Percentiles rank a stretch among this genome's conserved stretches.
These are phyloP conservation scores for Metarhizium robertsii DNA, from an alignment of 2,329 filamentous ascomycete genomes.

Conservation along the genomic window DNA sequence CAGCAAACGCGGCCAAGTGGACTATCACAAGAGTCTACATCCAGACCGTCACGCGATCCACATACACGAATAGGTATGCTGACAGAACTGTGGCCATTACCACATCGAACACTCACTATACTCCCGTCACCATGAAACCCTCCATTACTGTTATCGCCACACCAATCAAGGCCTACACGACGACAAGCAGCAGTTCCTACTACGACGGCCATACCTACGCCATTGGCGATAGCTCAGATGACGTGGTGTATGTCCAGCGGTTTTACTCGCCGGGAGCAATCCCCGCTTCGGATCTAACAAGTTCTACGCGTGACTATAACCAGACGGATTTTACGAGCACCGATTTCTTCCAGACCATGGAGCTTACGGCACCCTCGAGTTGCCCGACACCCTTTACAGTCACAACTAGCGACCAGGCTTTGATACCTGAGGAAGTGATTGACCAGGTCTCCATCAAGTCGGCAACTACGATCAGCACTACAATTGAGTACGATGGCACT, in stretches of 20 bases:
- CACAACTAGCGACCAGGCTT: constrained; percentile 7
- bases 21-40: background rate
- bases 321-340: constrained; percentile 5
- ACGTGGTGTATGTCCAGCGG: background rate
- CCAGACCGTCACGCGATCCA: background rate
- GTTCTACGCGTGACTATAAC: background rate
- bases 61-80: background rate
- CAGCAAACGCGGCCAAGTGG: background rate
- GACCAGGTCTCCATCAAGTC: constrained; percentile 7
- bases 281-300: background rate
- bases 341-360: constrained; percentile 9
- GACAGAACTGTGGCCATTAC: background rate
- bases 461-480: background rate
- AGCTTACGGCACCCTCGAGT: constrained; percentile 16
- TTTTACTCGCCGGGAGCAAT: background rate
- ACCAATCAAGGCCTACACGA: background rate
- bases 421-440: constrained; percentile 6
- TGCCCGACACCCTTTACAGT: constrained; percentile 20
- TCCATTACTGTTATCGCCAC: background rate
- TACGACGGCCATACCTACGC: background rate
- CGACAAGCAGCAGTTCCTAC: background rate
- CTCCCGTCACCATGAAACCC: background rate
- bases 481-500: constrained; percentile 2
- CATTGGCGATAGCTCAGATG: background rate
- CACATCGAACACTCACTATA: background rate